Base-by-base conservation (phyloP, 2,329 filamentous ascomycete species). In the Pezicula neosporulosa region DNA sequence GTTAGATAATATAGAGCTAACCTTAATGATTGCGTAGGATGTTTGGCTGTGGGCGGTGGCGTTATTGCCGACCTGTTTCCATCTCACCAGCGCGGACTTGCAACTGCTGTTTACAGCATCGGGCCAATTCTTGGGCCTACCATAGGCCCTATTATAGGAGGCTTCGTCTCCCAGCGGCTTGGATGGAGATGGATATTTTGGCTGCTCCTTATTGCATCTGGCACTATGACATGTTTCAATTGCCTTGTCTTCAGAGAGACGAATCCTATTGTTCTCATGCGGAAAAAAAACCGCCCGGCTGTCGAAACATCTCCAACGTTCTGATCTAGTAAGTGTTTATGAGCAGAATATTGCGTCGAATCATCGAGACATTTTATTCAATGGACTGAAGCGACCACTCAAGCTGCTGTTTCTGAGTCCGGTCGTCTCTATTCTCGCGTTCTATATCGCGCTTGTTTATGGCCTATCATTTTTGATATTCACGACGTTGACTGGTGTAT, bases 381-480 rank as follows among this genome's bases (percentile, higher is more conserved):
- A 59, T 46, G 76, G 78, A 30, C 68, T 84, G 41, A 62, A 75
- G 7, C 74, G 79, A 2, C 79, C 80, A 1, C 54, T 77, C 38
- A 78, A 77, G 59, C 66, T 73, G 62, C 63, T 70, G 27, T 64
- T 64, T 46, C 53, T 61, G 37, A 66, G 66, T 19, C 69, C 70
- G 1, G 69, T 72, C 42, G 63, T 72, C 3, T 61, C 72, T 7
- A 64, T 75, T 5, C 68, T 80, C 52, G 71, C 72, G 0, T 45
- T 81, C 0, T 82, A 82, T 51, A 68, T 82, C 35, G 72, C 74
- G 0, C 68, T 81, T 0, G 60, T 78, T 2, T 82, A 82, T 54
- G 75, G 78, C 18, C 68, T 80, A 0, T 64, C 81, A 0, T 82
- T 81, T 60, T 76, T 76, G 0, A 76, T 81, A 47, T 69, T 81